Conservation (phyloP, 2,329 filamentous ascomycete species). For the Fusarium ambrosium region DNA sequence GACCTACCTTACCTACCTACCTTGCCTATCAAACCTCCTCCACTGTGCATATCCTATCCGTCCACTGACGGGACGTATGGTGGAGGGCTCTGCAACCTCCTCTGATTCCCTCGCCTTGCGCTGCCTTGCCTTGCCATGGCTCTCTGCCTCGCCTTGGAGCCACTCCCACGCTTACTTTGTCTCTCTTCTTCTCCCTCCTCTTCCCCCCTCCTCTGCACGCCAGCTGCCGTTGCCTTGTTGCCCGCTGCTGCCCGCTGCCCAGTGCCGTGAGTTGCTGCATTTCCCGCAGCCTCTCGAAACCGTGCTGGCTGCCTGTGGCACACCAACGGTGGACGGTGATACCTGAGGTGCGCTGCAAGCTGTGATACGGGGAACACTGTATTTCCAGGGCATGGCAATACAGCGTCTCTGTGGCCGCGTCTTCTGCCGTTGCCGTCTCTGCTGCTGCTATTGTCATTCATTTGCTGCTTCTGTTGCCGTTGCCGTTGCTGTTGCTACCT, state of each 20-base stretch:
- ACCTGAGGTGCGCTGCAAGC: conserved; percentile 43
- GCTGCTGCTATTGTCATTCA: conserved; percentile 17
- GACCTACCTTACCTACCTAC: conserved; percentile 1
- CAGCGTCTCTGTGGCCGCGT: conserved; percentile 47
- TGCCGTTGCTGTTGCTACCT: conserved; percentile 42
- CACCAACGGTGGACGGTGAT: conserved; percentile 46
- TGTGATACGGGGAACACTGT: conserved; percentile 48
- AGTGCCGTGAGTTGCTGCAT: conserved; percentile 45
- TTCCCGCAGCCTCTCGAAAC: conserved; percentile 46
- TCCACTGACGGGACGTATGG: conserved; percentile 23
- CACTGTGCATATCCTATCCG: conserved; percentile 19
- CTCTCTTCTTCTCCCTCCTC: conserved; percentile 35
- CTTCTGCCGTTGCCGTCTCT: conserved; percentile 42
- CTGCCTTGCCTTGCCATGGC: conserved; percentile 17
- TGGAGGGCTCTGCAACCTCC: conserved; percentile 12
- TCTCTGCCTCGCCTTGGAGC: conserved; percentile 29
- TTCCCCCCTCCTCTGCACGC: conserved; percentile 21
- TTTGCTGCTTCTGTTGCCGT: background rate
- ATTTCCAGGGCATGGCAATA: conserved; percentile 49
- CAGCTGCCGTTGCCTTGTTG: conserved; percentile 27
- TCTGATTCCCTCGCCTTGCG: conserved; percentile 22
- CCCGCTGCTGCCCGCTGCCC: conserved; percentile 29
- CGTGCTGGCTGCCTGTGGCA: conserved; percentile 44
- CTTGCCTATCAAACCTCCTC: conserved; percentile 4
- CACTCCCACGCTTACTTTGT: conserved; percentile 23